Percentiles rank a stretch among this genome's conserved stretches.
These are phyloP conservation scores for Beta corolliflora DNA, from an alignment of 179 eudicot species.

Conservation along the genomic window DNA sequence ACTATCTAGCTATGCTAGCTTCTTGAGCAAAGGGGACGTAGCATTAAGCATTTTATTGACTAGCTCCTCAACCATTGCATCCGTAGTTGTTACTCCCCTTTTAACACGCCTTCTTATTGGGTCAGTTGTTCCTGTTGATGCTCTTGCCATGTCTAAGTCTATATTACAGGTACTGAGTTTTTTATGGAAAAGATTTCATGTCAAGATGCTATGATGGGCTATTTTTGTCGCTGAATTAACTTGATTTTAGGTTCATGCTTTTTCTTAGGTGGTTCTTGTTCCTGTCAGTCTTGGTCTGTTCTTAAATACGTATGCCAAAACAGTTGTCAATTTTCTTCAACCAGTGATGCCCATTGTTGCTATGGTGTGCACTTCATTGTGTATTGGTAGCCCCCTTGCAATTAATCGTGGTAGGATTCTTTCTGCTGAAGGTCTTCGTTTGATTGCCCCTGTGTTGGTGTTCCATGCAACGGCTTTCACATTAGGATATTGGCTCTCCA, in stretches of 20 bases:
- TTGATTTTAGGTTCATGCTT: slow-evolving; percentile 34
- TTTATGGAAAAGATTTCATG: slow-evolving; percentile 7
- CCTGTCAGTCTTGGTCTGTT: slow-evolving; percentile 77
- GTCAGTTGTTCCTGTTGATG: slow-evolving; percentile 94
- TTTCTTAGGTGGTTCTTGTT: slow-evolving; percentile 80
- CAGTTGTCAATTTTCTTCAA: slow-evolving; percentile 69
- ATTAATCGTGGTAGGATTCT: slow-evolving; percentile 74
- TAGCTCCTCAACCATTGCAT: slow-evolving; percentile 87
- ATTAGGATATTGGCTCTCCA: slow-evolving; percentile 88
- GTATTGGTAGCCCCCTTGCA: slow-evolving; percentile 97
- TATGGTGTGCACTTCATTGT: slow-evolving; percentile 89
- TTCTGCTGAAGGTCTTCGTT: slow-evolving; percentile 75
- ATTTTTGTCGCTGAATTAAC: slow-evolving; percentile 31
- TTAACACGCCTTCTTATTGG: slow-evolving; percentile 94
- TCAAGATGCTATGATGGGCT: neutral
- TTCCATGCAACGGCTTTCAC: slow-evolving; percentile 77
- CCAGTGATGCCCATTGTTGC: slow-evolving; percentile 96
- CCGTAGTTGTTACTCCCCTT: slow-evolving; percentile 84
- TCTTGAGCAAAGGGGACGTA: slow-evolving; percentile 92
- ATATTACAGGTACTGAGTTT: slow-evolving; percentile 78
- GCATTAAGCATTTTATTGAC: slow-evolving; percentile 92
- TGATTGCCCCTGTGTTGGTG: slow-evolving; percentile 72
- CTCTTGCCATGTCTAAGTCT: slow-evolving; percentile 90
- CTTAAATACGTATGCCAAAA: slow-evolving; percentile 86
- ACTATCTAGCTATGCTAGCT: slow-evolving; percentile 95